Conservation (phyloP, 306 rosid genomes). For the Quercus alba region DNA sequence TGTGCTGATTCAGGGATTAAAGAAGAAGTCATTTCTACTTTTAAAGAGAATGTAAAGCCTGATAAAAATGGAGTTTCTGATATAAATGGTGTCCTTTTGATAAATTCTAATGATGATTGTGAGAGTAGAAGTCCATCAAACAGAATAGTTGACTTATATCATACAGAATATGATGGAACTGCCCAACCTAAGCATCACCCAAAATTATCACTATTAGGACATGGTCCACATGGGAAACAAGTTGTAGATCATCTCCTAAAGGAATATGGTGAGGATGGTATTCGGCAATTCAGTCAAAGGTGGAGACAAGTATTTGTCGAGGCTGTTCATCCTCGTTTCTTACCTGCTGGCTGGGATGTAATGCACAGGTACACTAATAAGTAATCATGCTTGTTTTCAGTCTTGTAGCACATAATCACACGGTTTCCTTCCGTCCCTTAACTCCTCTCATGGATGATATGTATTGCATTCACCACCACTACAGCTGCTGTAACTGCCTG, state of each 20-base stretch:
- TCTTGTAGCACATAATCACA: not conserved
- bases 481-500: not conserved
- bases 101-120: slow-evolving; percentile 25
- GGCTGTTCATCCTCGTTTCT: slow-evolving; percentile 79
- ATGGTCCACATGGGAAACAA: slow-evolving; percentile 93
- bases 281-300: slow-evolving; percentile 73
- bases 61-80: slow-evolving; percentile 23
- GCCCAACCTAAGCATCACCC: slow-evolving; percentile 44
- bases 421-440: not conserved
- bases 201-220: slow-evolving; percentile 79
- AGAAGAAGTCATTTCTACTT: slow-evolving; percentile 26
- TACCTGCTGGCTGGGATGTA: slow-evolving; percentile 89
- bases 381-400: slow-evolving; percentile 1
- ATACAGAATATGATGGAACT: slow-evolving; percentile 24
- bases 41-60: slow-evolving; percentile 21
- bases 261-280: slow-evolving; percentile 74
- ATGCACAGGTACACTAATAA: slow-evolving; percentile 73
- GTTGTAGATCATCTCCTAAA: slow-evolving; percentile 76
- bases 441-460: not conserved
- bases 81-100: slow-evolving; percentile 17
- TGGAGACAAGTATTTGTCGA: slow-evolving; percentile 94
- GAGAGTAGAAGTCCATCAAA: slow-evolving; percentile 23
- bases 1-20: slow-evolving; percentile 34
- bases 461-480: not conserved
- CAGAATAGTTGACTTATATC: slow-evolving; percentile 25